Evolutionary conservation across 2,329 filamentous ascomycete genomes (phyloP).

Genomic region (Fusarium chuoi): DNA sequence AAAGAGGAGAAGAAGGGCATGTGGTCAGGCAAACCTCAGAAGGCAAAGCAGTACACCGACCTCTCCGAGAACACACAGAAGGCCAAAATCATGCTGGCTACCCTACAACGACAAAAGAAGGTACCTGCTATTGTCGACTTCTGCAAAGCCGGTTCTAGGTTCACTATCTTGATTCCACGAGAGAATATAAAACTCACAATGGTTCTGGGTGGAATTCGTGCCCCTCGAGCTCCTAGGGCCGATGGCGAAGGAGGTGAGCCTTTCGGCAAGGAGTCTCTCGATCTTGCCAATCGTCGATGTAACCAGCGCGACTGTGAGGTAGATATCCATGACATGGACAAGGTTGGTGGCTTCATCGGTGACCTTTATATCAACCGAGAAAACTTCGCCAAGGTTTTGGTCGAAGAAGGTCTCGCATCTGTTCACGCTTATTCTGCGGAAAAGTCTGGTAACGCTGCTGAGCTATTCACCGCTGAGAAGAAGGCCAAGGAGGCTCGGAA

Average conservation of each 20-base stretch:
- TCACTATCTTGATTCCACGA: constrained; percentile 89
- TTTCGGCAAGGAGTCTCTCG: constrained; percentile 93
- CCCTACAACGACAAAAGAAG: constrained; percentile 89
- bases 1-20: constrained; percentile 93
- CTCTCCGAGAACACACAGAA: constrained; percentile 94
- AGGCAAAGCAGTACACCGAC: constrained; percentile 84
- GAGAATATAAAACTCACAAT: constrained; percentile 96
- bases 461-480: constrained; percentile 88
- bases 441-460: constrained; percentile 88
- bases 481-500: constrained; percentile 89
- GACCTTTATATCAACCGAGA: constrained; percentile 93
- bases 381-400: constrained; percentile 91
- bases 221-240: constrained; percentile 82
- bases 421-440: constrained; percentile 97
- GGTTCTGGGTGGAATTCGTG: constrained; percentile 91
- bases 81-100: constrained; percentile 91
- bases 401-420: constrained; percentile 92
- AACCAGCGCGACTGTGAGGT: constrained; percentile 97
- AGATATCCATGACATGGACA: constrained; percentile 94
- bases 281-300: constrained; percentile 87
- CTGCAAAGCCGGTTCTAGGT: constrained; percentile 95
- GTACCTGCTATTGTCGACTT: constrained; percentile 95
- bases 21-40: constrained; percentile 90
- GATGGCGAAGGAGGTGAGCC: constrained; percentile 86
- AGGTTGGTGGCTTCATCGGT: constrained; percentile 96